phyloP scores from a whole-genome alignment of 2,329 filamentous ascomycete species.

The Torrubiella hemipterigena region DNA sequence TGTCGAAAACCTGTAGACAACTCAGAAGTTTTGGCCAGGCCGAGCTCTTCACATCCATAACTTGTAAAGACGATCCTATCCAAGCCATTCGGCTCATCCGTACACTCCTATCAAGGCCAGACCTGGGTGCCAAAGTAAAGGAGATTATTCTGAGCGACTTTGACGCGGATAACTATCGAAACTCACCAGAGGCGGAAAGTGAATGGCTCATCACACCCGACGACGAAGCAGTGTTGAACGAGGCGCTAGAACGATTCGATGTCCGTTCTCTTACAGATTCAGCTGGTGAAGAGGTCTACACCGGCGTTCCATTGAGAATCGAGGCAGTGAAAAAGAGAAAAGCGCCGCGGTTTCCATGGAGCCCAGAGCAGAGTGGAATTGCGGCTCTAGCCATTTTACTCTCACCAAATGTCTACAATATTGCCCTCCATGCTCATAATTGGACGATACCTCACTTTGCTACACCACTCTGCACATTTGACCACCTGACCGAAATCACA shows the following conservation, averaged over 20 bases:
- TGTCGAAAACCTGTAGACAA: neutral
- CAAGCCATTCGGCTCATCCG: neutral
- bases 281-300: neutral
- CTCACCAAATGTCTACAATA: neutral
- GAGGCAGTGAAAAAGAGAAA: too few relatives aligned
- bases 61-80: neutral
- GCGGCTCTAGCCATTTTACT: neutral
- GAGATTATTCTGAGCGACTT: conserved; percentile 1
- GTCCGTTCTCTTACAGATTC: neutral
- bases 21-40: conserved; percentile 1
- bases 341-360: neutral
- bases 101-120: neutral
- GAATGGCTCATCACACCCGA: neutral
- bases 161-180: neutral
- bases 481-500: neutral
- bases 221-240: neutral
- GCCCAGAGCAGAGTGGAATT: neutral
- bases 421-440: neutral
- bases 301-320: too few relatives aligned
- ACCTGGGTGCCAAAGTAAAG: neutral
- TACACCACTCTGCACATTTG: neutral
- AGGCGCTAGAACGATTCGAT: neutral
- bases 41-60: neutral
- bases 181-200: neutral
- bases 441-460: neutral